A percentile compares a stretch with the other conserved stretches of the same genome.
Conservation (phyloP, 2,329 filamentous ascomycete species). For the Cryphonectria nitschkei region DNA sequence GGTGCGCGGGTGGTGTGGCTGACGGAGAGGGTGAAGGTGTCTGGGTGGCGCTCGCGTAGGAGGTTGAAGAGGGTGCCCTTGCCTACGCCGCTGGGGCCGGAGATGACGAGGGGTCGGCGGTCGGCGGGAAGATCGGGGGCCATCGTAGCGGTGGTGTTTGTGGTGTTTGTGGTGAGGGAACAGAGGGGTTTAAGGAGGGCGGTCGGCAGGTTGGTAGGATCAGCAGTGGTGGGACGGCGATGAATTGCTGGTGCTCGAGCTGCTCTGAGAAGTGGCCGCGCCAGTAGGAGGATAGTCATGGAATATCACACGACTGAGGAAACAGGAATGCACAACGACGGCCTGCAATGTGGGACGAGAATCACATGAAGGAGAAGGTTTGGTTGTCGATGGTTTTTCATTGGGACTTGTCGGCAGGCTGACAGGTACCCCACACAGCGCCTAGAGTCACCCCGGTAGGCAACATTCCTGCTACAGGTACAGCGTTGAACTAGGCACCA, state of each 20-base stretch:
- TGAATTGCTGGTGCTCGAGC: background rate
- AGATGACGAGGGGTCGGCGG: constrained; percentile 73
- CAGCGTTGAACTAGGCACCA: background rate
- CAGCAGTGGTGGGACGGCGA: background rate
- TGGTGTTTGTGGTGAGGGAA: background rate
- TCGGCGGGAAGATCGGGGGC: constrained; percentile 45
- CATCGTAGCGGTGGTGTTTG: constrained; percentile 16
- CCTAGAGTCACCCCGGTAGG: background rate
- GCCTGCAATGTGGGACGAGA: background rate
- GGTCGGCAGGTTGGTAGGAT: background rate
- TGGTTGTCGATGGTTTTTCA: background rate
- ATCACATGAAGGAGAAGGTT: background rate
- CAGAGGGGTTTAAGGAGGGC: background rate
- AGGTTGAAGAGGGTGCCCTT: constrained; percentile 80
- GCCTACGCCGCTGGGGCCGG: constrained; percentile 77
- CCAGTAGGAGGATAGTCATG: constrained; percentile 20
- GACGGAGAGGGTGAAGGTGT: constrained; percentile 59
- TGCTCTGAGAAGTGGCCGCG: constrained; percentile 21
- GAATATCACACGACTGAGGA: background rate
- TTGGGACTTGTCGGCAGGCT: background rate
- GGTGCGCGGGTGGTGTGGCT: constrained; percentile 82
- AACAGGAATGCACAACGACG: background rate
- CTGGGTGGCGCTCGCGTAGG: constrained; percentile 60
- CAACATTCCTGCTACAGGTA: background rate
- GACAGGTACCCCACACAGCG: background rate